phyloP scores from a whole-genome alignment of 441 rosid genomes.

The Gossypium aridum region DNA sequence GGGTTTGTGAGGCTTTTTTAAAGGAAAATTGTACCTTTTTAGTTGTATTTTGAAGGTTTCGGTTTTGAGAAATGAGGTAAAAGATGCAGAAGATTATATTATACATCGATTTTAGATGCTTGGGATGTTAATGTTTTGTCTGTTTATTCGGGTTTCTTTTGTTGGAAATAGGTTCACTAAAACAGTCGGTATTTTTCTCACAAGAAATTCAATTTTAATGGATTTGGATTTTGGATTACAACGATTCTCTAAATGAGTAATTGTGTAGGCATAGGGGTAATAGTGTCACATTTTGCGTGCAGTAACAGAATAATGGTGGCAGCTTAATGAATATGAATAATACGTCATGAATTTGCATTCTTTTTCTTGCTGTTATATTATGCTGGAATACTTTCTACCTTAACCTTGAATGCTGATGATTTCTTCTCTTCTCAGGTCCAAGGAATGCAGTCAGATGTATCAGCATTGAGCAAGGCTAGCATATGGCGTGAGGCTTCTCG shows the following conservation, averaged over 20 bases:
- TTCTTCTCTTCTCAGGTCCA: constrained; percentile 51
- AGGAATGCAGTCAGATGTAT: constrained; percentile 82
- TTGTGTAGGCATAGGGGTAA: neutral
- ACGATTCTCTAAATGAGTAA: neutral
- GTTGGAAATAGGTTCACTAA: neutral
- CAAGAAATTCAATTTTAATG: neutral
- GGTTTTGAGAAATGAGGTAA: neutral
- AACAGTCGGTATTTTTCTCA: neutral
- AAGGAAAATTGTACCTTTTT: neutral
- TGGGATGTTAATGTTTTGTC: neutral
- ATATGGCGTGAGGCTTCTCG: constrained; percentile 77
- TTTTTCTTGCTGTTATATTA: neutral
- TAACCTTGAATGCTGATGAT: neutral
- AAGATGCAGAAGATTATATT: neutral
- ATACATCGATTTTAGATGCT: neutral
- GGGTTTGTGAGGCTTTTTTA: neutral
- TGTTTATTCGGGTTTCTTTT: neutral
- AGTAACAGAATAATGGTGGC: neutral
- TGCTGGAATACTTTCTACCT: neutral
- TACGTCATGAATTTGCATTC: neutral
- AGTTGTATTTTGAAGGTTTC: neutral
- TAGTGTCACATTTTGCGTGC: neutral
- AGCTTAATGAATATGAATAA: neutral
- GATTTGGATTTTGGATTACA: constrained; percentile 4
- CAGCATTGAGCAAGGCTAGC: constrained; percentile 46